A percentile compares a stretch with the other conserved stretches of the same genome.
phyloP scores from a whole-genome alignment of 139 green algal genomes.

The Chlamydomonas sphaeroides region DNA sequence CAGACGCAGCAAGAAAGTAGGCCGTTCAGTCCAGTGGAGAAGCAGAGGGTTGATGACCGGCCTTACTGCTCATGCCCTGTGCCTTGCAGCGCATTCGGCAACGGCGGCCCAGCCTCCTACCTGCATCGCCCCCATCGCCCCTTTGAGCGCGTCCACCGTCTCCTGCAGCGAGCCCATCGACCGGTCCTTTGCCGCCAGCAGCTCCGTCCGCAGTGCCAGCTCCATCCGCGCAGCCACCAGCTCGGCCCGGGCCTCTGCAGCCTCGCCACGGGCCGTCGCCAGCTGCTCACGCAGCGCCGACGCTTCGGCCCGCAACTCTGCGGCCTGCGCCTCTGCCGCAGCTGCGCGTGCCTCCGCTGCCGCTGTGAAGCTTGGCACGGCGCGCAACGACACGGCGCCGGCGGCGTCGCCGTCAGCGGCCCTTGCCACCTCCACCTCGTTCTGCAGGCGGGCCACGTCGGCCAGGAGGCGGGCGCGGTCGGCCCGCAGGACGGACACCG shows the following conservation, averaged over 20 bases:
- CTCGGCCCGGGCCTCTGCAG: neutral
- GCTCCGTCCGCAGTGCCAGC: conserved; percentile 5
- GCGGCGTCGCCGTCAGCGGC: neutral
- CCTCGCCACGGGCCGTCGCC: neutral
- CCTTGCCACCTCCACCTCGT: neutral
- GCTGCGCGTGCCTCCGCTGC: neutral
- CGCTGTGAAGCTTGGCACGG: too few relatives aligned
- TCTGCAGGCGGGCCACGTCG: neutral
- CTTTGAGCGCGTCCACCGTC: conserved; percentile 23
- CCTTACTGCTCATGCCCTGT: too few relatives aligned
- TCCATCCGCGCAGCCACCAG: neutral
- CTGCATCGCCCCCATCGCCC: conserved; percentile 18
- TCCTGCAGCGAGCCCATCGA: conserved; percentile 22
- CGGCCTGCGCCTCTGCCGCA: neutral
- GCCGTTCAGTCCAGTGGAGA: too few relatives aligned
- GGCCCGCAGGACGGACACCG: neutral
- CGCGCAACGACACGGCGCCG: too few relatives aligned
- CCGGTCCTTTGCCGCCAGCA: conserved; percentile 26
- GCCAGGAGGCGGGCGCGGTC: conserved; percentile 18
- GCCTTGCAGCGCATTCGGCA: too few relatives aligned
- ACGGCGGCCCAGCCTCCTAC: too few relatives aligned
- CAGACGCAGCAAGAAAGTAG: too few relatives aligned
- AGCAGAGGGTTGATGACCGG: too few relatives aligned
- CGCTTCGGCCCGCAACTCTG: neutral
- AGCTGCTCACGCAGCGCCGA: too few relatives aligned